Evolutionary conservation across 768 basidiomycete genomes (phyloP).

Genomic region (Termitomyces sp.): DNA sequence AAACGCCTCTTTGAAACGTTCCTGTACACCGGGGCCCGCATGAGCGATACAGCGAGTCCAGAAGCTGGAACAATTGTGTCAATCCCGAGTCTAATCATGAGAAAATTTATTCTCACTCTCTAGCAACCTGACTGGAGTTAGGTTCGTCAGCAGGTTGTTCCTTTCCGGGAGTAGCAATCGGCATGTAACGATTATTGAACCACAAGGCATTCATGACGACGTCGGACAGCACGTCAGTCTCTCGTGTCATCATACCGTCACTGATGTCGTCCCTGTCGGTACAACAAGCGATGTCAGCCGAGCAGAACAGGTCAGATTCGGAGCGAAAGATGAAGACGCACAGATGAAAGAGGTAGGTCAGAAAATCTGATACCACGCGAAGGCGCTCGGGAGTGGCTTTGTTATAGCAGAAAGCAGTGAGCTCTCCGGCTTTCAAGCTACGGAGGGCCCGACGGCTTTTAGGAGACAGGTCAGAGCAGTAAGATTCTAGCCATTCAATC

Average conservation of each 20-base stretch:
- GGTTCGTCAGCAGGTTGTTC: slow-evolving; percentile 35
- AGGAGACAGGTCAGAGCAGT: slow-evolving; percentile 37
- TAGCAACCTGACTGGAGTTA: slow-evolving; percentile 57
- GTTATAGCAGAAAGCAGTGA: slow-evolving; percentile 62
- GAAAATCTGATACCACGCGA: slow-evolving; percentile 62
- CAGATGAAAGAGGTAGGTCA: slow-evolving; percentile 56
- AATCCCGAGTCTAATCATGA: slow-evolving; percentile 1
- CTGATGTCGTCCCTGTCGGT: slow-evolving; percentile 59
- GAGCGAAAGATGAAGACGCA: slow-evolving; percentile 20
- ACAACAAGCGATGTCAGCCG: slow-evolving; percentile 1
- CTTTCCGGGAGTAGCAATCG: slow-evolving; percentile 34
- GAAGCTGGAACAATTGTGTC: slow-evolving; percentile 37
- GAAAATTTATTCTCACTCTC: slow-evolving; percentile 46
- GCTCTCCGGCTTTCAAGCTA: slow-evolving; percentile 59
- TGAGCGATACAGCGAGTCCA: slow-evolving; percentile 59
- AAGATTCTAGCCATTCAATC: slow-evolving; percentile 43
- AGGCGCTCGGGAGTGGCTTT: slow-evolving; percentile 50
- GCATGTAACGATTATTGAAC: slow-evolving; percentile 45
- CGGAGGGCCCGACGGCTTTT: slow-evolving; percentile 43
- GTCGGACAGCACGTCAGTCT: slow-evolving; percentile 51
- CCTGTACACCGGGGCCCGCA: slow-evolving; percentile 51
- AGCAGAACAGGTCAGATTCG: background rate
- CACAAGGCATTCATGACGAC: slow-evolving; percentile 70
- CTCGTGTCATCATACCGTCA: slow-evolving; percentile 68
- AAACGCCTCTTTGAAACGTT: slow-evolving; percentile 67